Conservation (phyloP, 2,329 filamentous ascomycete species). For the Fusarium armeniacum region DNA sequence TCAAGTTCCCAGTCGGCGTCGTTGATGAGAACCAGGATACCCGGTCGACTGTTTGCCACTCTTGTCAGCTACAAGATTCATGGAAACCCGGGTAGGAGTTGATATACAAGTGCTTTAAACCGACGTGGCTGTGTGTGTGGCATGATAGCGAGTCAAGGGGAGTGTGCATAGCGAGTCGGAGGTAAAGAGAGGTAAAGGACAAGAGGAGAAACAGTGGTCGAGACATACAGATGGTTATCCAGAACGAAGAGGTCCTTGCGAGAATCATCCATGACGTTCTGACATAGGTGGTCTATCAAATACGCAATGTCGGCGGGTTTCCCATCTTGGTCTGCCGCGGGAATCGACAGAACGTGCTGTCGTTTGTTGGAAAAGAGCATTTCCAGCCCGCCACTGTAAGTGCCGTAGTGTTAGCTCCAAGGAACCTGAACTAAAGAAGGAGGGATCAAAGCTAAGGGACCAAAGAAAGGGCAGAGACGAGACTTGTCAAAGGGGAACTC, state of each 20-base stretch:
- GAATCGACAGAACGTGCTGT: constrained; percentile 78
- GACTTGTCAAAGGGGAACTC: constrained; percentile 21
- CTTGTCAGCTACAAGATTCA: constrained; percentile 45
- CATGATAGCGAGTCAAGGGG: constrained; percentile 35
- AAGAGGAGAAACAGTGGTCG: constrained; percentile 17
- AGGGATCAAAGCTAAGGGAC: constrained; percentile 19
- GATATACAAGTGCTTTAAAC: constrained; percentile 6
- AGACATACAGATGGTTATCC: constrained; percentile 85
- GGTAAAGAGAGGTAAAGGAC: constrained; percentile 5
- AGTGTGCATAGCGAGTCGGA: constrained; percentile 38
- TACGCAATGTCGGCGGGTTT: constrained; percentile 77
- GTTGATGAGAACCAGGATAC: constrained; percentile 96
- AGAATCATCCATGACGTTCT: constrained; percentile 85
- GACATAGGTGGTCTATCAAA: constrained; percentile 83
- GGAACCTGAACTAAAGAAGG: constrained; percentile 9
- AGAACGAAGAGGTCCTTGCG: constrained; percentile 91
- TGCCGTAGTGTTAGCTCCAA: constrained; percentile 37
- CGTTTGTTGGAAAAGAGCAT: constrained; percentile 90
- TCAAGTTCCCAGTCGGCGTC: constrained; percentile 99
- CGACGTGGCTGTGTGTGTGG: constrained; percentile 11
- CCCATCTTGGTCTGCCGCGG: constrained; percentile 71
- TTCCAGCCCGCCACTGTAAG: constrained; percentile 85
- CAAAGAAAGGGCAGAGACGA: constrained; percentile 20
- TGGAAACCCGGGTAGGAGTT: constrained; percentile 17
- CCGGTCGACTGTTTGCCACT: constrained; percentile 78